Evolutionary conservation across 2,329 filamentous ascomycete genomes (phyloP).

Genomic region (Aureobasidium sp.): DNA sequence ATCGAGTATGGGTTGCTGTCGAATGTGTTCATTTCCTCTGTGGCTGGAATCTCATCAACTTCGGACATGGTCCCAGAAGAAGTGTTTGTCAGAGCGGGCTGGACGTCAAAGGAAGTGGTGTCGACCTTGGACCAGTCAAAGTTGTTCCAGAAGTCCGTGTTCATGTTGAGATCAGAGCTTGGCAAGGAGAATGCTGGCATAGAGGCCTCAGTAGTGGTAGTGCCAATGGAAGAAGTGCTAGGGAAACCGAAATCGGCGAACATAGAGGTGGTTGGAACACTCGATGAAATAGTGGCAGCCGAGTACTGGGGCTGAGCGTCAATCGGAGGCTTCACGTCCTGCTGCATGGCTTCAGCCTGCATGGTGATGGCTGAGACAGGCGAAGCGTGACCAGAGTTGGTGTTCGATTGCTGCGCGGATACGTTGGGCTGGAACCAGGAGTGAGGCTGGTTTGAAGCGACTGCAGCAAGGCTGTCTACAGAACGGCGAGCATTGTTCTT

Average conservation of each 20-base stretch:
- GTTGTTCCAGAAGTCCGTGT: constrained; percentile 11
- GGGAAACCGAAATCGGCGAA: constrained; percentile 9
- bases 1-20: constrained; percentile 26
- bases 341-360: not conserved
- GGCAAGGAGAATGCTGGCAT: constrained; percentile 10
- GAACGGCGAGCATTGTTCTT: constrained; percentile 41
- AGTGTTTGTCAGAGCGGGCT: constrained; percentile 29
- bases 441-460: not conserved
- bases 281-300: not conserved
- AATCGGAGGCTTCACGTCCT: not conserved
- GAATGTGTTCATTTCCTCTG: constrained; percentile 24
- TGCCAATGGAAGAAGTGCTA: constrained; percentile 6
- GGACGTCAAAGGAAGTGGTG: constrained; percentile 15
- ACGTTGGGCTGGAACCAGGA: not conserved
- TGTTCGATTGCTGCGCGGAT: not conserved
- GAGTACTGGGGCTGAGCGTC: not conserved
- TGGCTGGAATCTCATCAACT: constrained; percentile 27
- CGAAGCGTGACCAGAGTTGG: constrained; percentile 10
- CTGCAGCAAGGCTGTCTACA: constrained; percentile 41
- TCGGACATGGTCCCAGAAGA: constrained; percentile 31
- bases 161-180: constrained; percentile 2
- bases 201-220: not conserved
- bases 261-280: not conserved
- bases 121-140: constrained; percentile 13
- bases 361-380: not conserved